Percentiles rank a stretch among this genome's conserved stretches.
Evolutionary conservation across 345 rosid species (phyloP).

Genomic region (Citrus mangshanensis): DNA sequence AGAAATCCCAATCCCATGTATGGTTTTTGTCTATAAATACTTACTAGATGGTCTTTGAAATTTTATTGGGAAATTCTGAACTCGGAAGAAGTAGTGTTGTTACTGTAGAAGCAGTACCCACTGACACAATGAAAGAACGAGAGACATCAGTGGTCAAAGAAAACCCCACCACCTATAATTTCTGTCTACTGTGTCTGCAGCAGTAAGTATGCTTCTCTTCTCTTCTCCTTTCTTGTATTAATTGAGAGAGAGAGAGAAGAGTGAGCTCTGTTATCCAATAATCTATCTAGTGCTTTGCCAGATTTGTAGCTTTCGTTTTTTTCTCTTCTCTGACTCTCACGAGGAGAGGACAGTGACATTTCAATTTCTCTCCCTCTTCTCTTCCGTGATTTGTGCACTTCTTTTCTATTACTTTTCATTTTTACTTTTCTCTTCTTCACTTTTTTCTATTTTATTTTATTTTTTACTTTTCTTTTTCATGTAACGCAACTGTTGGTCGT

Average conservation of each 20-base stretch:
- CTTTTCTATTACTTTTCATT: background rate
- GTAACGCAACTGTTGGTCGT: constrained; percentile 7
- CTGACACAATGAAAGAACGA: background rate
- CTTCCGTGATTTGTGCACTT: constrained; percentile 17
- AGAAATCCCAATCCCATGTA: too few relatives aligned
- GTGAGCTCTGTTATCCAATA: background rate
- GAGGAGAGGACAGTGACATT: constrained; percentile 28
- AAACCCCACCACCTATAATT: constrained; percentile 1
- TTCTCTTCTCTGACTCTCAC: constrained; percentile 37
- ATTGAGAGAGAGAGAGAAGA: constrained; percentile 7
- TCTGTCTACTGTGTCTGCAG: background rate
- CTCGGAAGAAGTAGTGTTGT: background rate
- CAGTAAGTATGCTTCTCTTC: background rate
- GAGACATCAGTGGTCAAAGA: background rate
- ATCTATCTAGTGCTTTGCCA: constrained; percentile 16
- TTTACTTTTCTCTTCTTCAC: background rate
- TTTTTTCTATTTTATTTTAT: background rate
- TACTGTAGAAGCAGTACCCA: background rate
- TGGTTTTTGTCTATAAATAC: too few relatives aligned
- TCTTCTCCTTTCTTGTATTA: background rate
- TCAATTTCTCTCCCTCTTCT: constrained; percentile 9
- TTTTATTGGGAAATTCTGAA: background rate
- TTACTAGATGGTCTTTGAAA: too few relatives aligned
- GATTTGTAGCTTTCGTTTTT: constrained; percentile 30
- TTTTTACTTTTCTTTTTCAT: background rate